These are phyloP conservation scores for Suillus placidus DNA, from an alignment of 768 basidiomycete genomes.

Conservation along the genomic window DNA sequence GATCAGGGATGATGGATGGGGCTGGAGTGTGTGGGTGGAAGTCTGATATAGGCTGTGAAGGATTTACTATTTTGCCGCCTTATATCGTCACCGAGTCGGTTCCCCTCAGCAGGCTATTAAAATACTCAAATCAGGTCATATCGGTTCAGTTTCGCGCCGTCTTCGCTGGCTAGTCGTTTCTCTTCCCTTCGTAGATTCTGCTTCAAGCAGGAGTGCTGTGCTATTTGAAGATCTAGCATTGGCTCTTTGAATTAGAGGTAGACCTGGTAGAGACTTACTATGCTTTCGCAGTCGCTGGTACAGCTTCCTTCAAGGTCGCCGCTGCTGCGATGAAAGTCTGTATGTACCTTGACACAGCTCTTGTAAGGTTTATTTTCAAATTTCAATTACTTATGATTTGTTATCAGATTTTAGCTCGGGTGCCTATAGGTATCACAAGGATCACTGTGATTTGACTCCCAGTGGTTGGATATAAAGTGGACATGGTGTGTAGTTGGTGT, in stretches of 20 bases:
- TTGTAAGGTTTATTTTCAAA: not conserved
- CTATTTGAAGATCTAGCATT: not conserved
- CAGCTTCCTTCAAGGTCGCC: not conserved
- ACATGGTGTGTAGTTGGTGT: not conserved
- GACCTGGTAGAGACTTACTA: not conserved
- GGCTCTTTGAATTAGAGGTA: not conserved
- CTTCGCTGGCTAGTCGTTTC: not conserved
- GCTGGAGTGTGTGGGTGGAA: not conserved
- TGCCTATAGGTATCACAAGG: not conserved
- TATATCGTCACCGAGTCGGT: conserved; percentile 1
- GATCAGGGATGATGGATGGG: not conserved
- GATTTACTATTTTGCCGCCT: not conserved
- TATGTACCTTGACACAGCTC: not conserved
- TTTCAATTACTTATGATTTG: not conserved
- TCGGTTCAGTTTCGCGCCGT: not conserved
- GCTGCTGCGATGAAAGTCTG: not conserved
- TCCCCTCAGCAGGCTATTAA: not conserved
- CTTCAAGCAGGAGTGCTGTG: not conserved
- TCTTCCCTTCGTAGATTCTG: not conserved
- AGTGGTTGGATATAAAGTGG: not conserved
- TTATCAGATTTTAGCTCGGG: not conserved
- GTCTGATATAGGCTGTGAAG: conserved; percentile 1
- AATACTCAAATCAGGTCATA: conserved; percentile 2
- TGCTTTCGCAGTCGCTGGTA: not conserved
- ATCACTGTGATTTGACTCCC: not conserved